Base-by-base conservation (phyloP, 306 rosid species). In the Dalbergia cochinchinensis region DNA sequence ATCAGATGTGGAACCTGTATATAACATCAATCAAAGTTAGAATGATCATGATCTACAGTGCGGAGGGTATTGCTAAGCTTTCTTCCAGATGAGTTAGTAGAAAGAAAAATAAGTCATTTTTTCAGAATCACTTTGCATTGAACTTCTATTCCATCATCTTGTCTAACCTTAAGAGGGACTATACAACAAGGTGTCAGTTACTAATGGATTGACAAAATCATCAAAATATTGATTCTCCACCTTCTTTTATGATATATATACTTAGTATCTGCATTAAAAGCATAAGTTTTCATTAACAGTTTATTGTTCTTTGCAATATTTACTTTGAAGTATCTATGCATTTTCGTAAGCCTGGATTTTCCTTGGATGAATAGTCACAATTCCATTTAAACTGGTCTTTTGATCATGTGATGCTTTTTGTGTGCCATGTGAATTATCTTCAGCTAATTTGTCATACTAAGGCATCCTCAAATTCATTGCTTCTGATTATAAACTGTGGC, bases 391-490 rank as follows among this genome's bases (percentile, higher is more conserved):
- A 55, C 62, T 15, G 31, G 22, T 76, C 22, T 41, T 74, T 77
- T 64, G 48, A 33, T 35, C 18, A 64, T 9, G 19, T 41, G 41
- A 64, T 64, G 26, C 69, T 70, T 62, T 62, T 34, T 22, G 8
- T 22, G 8, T 48, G 10, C 22, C 59, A n/a, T 65, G 42, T 61
- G 55, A 70, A 64, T 67, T 73, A 39, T 16, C 61, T 79, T 53
- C n/a, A 10, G 19, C 1, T 34, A 82, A 47, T 71, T 20, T 26
- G 34, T 50, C 22, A 45, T 54, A n/a, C 39, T 71, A 65, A 35
- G 37, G 69, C 54, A 18, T 66, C 22, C 58, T 44, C 71, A 59
- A 51, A 53, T 50, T 80, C 67, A 63, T 48, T 11, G 74, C 73
- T 4, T 19, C 10, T 78, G 48, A 68, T 6, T 70, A 42, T 39